Base-by-base conservation (phyloP, 2,329 filamentous ascomycete species). In the Plenodomus biglobosus region DNA sequence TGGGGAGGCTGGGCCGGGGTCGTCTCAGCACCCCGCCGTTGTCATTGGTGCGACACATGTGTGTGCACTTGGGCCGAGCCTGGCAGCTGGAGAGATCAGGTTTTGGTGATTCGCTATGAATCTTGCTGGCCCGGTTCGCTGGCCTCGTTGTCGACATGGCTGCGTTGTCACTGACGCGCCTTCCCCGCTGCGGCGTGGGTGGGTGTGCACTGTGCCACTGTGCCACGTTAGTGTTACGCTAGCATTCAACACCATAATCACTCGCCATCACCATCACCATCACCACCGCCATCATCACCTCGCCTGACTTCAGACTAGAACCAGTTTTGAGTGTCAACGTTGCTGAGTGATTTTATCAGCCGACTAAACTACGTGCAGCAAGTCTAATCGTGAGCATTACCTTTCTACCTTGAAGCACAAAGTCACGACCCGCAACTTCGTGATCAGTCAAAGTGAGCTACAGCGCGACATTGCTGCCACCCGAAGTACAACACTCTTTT, bases 1-100 rank as follows among this genome's bases (percentile, higher is more conserved):
- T 64, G 62, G 61, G 58, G 60, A 58, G 63, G 62, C 52, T 65
- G 61, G 58, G 52, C 60, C 59, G 54, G 55, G 52, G 55, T 56
- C 48, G 44, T 51, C 46, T 56, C 51, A 59, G 56, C 55, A 62
- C 57, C 48, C 46, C 48, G 42, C 22, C 40, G 50, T 44, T 52
- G 51, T 16, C 51, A 55, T 59, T 62, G 56, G 57, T 60, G 61
- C 58, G 61, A 56, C 62, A 56, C 52, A 42, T 40, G 34, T 48
- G 40, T 48, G 48, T 42, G 40, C 22, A 15, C 37, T 38, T 36
- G 30, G 18, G 27, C 40, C 34, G 40, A 21, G 42, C 50, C 36
- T 36, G 37, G 27, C 44, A n/a, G n/a, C n/a, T n/a, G n/a, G n/a
- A n/a, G 37, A 36, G 36, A 46, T 40, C 42, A 50, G 44, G 45